These are phyloP conservation scores for Dysphania ambrosioides DNA, from an alignment of 148 eudicot species.

Conservation along the genomic window DNA sequence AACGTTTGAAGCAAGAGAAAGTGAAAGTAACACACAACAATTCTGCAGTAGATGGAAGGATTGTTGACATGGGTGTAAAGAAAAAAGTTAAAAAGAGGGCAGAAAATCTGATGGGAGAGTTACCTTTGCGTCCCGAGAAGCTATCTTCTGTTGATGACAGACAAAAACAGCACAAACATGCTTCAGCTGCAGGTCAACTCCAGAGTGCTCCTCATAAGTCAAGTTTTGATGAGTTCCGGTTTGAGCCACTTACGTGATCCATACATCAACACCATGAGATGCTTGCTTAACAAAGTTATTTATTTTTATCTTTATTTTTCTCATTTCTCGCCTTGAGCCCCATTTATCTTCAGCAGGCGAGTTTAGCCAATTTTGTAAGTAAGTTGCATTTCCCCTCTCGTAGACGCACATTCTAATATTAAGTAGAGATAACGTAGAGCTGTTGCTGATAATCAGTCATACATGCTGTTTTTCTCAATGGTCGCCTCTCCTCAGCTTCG, in stretches of 20 bases:
- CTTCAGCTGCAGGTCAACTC: slow-evolving; percentile 15
- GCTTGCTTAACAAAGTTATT: slow-evolving; percentile 22
- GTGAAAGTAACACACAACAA: slow-evolving; percentile 43
- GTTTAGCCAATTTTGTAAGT: slow-evolving; percentile 34
- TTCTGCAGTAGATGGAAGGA: slow-evolving; percentile 24
- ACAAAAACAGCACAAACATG: slow-evolving; percentile 44
- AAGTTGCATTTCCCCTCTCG: background rate
- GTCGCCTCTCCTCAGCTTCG: background rate
- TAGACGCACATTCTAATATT: slow-evolving; percentile 2
- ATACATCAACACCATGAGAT: slow-evolving; percentile 5
- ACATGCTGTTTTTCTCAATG: background rate
- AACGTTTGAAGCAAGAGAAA: slow-evolving; percentile 57
- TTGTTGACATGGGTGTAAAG: slow-evolving; percentile 38
- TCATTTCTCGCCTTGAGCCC: slow-evolving; percentile 7
- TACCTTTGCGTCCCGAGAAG: slow-evolving; percentile 42
- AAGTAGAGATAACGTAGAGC: slow-evolving; percentile 22
- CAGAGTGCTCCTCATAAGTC: slow-evolving; percentile 34
- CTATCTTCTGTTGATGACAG: slow-evolving; percentile 41
- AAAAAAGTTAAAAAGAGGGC: slow-evolving; percentile 74
- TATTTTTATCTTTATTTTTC: slow-evolving; percentile 8
- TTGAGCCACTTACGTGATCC: slow-evolving; percentile 41
- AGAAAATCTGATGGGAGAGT: slow-evolving; percentile 37
- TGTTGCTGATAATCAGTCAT: slow-evolving; percentile 6
- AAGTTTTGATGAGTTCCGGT: slow-evolving; percentile 26
- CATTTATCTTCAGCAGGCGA: slow-evolving; percentile 17